These are phyloP conservation scores for Calonectria crousiana DNA, from an alignment of 2,329 filamentous ascomycete species.

Conservation along the genomic window DNA sequence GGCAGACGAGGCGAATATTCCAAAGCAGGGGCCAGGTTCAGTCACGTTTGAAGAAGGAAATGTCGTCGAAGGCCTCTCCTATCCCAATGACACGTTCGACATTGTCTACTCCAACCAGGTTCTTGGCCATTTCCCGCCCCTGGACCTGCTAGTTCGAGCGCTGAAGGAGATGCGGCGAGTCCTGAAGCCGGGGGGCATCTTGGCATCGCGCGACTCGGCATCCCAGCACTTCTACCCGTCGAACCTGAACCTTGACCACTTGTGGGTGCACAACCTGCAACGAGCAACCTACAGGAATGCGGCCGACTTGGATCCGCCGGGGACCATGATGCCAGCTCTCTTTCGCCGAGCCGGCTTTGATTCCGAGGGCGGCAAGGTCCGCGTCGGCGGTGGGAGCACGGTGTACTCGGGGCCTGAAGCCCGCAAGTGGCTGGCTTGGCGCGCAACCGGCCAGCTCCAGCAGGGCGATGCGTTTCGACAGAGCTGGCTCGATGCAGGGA, in stretches of 20 bases:
- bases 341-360: constrained; percentile 11
- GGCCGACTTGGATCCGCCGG: neutral
- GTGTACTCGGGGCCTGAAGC: constrained; percentile 12
- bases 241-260: constrained; percentile 35
- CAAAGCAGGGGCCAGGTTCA: neutral
- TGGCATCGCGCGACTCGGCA: constrained; percentile 47
- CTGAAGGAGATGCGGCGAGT: constrained; percentile 56
- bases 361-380: neutral
- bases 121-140: constrained; percentile 51
- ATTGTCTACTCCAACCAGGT: constrained; percentile 8
- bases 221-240: constrained; percentile 41
- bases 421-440: constrained; percentile 11
- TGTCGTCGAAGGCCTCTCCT: constrained; percentile 27
- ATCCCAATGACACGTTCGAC: constrained; percentile 5
- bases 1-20: neutral
- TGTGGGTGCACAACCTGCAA: neutral
- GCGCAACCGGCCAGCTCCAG: constrained; percentile 9
- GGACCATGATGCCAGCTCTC: constrained; percentile 2
- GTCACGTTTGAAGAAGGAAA: constrained; percentile 7
- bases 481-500: constrained; percentile 22
- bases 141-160: constrained; percentile 44
- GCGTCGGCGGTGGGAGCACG: neutral
- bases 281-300: neutral
- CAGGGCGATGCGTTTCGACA: constrained; percentile 8
- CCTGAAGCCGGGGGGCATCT: constrained; percentile 54